phyloP scores from a whole-genome alignment of 2,329 filamentous ascomycete species.

The Apiospora koreana region DNA sequence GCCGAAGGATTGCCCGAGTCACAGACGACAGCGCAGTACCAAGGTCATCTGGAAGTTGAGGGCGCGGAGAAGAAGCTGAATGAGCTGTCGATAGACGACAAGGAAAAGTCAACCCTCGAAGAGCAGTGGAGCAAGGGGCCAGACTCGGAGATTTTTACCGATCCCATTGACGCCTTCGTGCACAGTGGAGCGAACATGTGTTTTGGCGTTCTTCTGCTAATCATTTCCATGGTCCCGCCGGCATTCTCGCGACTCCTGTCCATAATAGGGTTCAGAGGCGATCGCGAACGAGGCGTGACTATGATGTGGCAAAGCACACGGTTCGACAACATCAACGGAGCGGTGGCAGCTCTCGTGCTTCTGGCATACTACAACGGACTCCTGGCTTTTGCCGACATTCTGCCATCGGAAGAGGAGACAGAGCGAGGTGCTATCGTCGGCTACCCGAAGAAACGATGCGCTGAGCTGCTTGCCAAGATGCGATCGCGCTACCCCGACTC shows the following conservation, averaged over 20 bases:
- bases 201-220: constrained; percentile 80
- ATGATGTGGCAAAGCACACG: constrained; percentile 91
- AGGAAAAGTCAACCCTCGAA: constrained; percentile 3
- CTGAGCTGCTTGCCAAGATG: constrained; percentile 71
- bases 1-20: constrained; percentile 47
- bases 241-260: constrained; percentile 84
- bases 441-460: constrained; percentile 71
- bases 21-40: constrained; percentile 47
- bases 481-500: constrained; percentile 77
- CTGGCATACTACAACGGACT: constrained; percentile 88
- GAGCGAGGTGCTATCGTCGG: constrained; percentile 60
- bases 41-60: constrained; percentile 43
- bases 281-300: constrained; percentile 76
- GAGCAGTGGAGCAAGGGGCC: constrained; percentile 40
- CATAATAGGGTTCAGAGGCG: constrained; percentile 88
- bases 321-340: constrained; percentile 89
- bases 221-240: constrained; percentile 92
- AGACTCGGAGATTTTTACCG: constrained; percentile 66
- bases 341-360: constrained; percentile 78
- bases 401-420: constrained; percentile 63
- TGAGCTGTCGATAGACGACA: constrained; percentile 24
- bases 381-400: constrained; percentile 83
- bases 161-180: constrained; percentile 83
- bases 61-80: constrained; percentile 28
- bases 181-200: constrained; percentile 88